A percentile compares a stretch with the other conserved stretches of the same genome.
phyloP scores from a whole-genome alignment of 495 filamentous ascomycete species.

The Penicillium canescens region DNA sequence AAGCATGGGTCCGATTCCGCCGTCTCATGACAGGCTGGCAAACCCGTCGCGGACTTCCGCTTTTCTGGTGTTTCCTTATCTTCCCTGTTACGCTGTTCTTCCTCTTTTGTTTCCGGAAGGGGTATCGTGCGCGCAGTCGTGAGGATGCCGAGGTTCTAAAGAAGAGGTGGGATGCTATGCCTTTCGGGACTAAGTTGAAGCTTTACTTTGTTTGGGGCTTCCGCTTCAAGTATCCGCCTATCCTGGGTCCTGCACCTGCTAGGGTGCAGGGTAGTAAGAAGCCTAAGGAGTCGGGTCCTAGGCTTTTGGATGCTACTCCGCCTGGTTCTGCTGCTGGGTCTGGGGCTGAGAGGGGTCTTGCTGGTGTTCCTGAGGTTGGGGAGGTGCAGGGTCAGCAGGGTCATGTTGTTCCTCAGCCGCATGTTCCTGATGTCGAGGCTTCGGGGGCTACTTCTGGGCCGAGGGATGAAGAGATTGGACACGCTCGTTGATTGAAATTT shows the following conservation, averaged over 20 bases:
- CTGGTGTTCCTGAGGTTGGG: constrained; percentile 8
- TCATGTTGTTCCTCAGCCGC: not conserved
- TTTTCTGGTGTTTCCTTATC: constrained; percentile 43
- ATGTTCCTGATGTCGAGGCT: not conserved
- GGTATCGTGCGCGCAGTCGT: constrained; percentile 35
- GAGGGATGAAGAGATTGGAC: constrained; percentile 3
- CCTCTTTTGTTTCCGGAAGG: constrained; percentile 40
- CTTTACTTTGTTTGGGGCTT: constrained; percentile 55
- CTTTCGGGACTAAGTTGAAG: constrained; percentile 34
- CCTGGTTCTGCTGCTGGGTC: constrained; percentile 1
- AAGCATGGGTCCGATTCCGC: constrained; percentile 52
- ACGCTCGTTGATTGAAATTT: constrained; percentile 2
- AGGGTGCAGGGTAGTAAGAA: constrained; percentile 26
- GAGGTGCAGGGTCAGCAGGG: constrained; percentile 1
- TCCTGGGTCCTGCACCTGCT: constrained; percentile 34
- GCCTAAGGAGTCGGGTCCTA: constrained; percentile 22
- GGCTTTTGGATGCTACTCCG: constrained; percentile 13
- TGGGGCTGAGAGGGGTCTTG: not conserved
- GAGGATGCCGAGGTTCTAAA: constrained; percentile 42
- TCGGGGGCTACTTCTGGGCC: not conserved
- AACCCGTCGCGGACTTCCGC: constrained; percentile 46
- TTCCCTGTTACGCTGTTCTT: constrained; percentile 39
- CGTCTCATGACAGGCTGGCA: constrained; percentile 52
- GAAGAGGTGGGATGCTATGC: constrained; percentile 44
- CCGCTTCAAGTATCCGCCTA: constrained; percentile 44